Evolutionary conservation across 345 rosid genomes (phyloP), one percentile per base, ranked within the genome.

Genomic region (Eucalyptus sp.): DNA sequence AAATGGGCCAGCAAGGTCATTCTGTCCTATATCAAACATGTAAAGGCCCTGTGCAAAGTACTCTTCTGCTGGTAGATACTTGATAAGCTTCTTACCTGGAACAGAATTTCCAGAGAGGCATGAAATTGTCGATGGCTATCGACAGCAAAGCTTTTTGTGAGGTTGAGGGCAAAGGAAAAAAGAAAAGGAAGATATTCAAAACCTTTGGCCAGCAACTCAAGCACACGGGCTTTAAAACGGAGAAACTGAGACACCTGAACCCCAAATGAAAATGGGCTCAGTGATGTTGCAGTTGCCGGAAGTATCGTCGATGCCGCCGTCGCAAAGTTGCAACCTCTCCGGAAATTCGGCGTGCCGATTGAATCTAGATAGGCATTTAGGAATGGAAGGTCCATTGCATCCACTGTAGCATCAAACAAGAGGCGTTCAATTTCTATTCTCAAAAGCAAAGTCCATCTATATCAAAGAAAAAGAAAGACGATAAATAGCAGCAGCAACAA

Each of bases 21-120:
- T 98, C 93, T 98, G 99, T 54, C 99, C 99, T 22, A 98, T 96
- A 56, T 98, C 99, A 86, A 97, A 94, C 97, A 94, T 95, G 93
- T 97, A 96, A 22, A 97, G 93, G 46, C 95, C 98, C 93, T 94
- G 94, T 31, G 84, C 79, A 87, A 96, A 97, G 86, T 90, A 96
- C 88, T 94, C 97, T 92, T 92, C 88, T 25, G 93, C 90, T 88
- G 99, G 99, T 52, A 98, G 89, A 92, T 91, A 97, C 92, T 89
- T 95, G 1, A 87, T 92, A 88, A 90, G 87, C 89, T 88, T 95
- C 91, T 90, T 95, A 66, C 95, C 99, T 96, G 87, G 7, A 50
- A 68, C 48, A 83, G 48, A 49, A 66, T 80, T 62, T 46, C 11
- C 37, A 13, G 80, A 44, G 76, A 14, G 44, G 25, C 56, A 76